These are phyloP conservation scores for Erodium trifolium DNA, from an alignment of 441 rosid species.

Conservation along the genomic window DNA sequence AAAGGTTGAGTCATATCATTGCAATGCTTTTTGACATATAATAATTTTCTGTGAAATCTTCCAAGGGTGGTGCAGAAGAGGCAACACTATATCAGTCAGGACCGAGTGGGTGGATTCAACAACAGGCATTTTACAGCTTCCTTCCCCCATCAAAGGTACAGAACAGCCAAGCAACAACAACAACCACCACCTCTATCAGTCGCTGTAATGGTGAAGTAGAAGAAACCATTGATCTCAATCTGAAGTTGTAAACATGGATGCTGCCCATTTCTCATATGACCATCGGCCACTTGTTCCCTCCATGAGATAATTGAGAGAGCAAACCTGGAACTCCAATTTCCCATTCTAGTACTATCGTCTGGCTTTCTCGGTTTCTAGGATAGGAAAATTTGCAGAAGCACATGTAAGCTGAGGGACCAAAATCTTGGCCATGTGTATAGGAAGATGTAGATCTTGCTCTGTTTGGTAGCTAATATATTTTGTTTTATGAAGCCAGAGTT, in stretches of 20 bases:
- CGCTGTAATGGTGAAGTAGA: constrained; percentile 24
- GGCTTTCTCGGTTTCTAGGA: neutral
- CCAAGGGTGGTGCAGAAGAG: constrained; percentile 29
- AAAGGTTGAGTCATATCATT: neutral
- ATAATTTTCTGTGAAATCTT: neutral
- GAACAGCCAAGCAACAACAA: constrained; percentile 16
- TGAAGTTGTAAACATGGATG: constrained; percentile 28
- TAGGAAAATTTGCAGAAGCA: neutral
- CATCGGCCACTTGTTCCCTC: too few species aligned
- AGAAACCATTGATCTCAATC: constrained; percentile 43
- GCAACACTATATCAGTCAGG: constrained; percentile 14
- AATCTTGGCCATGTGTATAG: constrained; percentile 13
- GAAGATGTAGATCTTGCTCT: constrained; percentile 6
- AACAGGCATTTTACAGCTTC: constrained; percentile 33
- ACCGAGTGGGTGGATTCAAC: constrained; percentile 16
- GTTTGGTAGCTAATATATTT: neutral
- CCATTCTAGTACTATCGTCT: neutral
- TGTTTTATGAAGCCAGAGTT: constrained; percentile 10
- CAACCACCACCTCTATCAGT: constrained; percentile 13
- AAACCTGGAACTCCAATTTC: neutral
- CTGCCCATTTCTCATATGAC: too few species aligned
- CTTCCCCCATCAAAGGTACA: constrained; percentile 28
- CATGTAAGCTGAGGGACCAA: neutral
- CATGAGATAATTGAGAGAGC: too few species aligned
- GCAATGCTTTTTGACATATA: neutral